Percentiles rank a stretch among this genome's conserved stretches.
phyloP scores from a whole-genome alignment of 2,329 filamentous ascomycete species.

The Madurella fahalii region DNA sequence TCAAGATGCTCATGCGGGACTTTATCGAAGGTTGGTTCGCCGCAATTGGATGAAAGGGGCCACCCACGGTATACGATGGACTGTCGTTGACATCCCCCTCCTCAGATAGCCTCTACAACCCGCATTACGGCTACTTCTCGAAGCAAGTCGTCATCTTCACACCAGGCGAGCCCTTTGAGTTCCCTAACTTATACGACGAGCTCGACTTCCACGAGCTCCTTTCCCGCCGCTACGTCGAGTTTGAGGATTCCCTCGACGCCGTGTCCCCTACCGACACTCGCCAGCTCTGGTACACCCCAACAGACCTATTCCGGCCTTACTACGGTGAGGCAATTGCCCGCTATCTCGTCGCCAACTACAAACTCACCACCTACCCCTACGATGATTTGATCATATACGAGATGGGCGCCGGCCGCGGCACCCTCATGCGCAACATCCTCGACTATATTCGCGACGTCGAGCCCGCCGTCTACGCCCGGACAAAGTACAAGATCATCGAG shows the following conservation, averaged over 20 bases:
- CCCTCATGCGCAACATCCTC: constrained; percentile 95
- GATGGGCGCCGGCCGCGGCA: constrained; percentile 96
- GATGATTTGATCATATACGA: constrained; percentile 98
- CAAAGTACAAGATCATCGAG: constrained; percentile 92
- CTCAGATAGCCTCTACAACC: constrained; percentile 88
- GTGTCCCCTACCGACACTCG: constrained; percentile 67
- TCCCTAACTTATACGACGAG: constrained; percentile 75
- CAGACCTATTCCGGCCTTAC: constrained; percentile 91
- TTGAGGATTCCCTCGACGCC: constrained; percentile 82
- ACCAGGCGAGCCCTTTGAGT: constrained; percentile 86
- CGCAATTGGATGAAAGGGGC: background rate
- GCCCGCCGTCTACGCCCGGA: constrained; percentile 88
- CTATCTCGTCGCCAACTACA: constrained; percentile 94
- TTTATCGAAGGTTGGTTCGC: constrained; percentile 78
- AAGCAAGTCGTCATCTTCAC: constrained; percentile 96
- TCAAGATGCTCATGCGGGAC: constrained; percentile 96
- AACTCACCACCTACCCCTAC: constrained; percentile 88
- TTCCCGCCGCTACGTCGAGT: constrained; percentile 76
- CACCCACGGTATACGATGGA: background rate
- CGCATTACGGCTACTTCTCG: constrained; percentile 91
- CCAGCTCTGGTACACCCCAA: constrained; percentile 97
- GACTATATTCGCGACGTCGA: constrained; percentile 91
- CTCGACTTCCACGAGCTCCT: constrained; percentile 76
- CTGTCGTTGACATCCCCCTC: background rate
- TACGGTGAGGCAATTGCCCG: constrained; percentile 97